Percentiles rank a stretch among this genome's conserved stretches.
Conservation (phyloP, 176 grass and related monocot species). For the Oryza brachyantha region DNA sequence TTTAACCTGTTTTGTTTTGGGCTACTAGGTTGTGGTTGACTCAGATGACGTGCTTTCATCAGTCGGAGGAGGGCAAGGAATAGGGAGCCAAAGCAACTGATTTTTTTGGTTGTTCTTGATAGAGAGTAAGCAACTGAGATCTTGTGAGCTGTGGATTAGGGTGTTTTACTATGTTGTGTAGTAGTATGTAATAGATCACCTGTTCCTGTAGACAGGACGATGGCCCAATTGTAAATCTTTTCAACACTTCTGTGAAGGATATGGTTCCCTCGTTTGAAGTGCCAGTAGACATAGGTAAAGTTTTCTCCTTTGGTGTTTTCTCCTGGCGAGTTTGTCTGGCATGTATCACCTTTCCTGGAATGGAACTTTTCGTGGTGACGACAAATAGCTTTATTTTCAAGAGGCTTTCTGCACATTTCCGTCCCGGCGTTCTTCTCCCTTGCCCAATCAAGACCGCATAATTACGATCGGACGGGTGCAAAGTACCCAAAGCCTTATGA, state of each 20-base stretch:
- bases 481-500: neutral
- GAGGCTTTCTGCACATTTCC: no score
- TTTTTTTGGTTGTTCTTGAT: neutral
- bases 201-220: neutral
- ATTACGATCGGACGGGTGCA: neutral
- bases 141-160: neutral
- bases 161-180: neutral
- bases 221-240: neutral
- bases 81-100: slow-evolving; percentile 26
- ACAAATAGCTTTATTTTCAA: no score
- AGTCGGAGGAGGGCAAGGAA: slow-evolving; percentile 29
- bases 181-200: neutral
- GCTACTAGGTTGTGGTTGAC: slow-evolving; percentile 57
- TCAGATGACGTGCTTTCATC: slow-evolving; percentile 71
- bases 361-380: no score
- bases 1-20: neutral
- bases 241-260: neutral
- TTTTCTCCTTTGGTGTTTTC: neutral
- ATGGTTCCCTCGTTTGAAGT: neutral
- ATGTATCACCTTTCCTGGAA: no score
- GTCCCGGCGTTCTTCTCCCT: no score
- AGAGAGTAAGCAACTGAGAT: neutral
- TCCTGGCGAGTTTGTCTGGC: no score
- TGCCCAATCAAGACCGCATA: no score
- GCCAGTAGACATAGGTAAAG: neutral